phyloP scores from a whole-genome alignment of 225 moss, liverwort and hornwort genomes.

The Pseudisothecium myosuroides region DNA sequence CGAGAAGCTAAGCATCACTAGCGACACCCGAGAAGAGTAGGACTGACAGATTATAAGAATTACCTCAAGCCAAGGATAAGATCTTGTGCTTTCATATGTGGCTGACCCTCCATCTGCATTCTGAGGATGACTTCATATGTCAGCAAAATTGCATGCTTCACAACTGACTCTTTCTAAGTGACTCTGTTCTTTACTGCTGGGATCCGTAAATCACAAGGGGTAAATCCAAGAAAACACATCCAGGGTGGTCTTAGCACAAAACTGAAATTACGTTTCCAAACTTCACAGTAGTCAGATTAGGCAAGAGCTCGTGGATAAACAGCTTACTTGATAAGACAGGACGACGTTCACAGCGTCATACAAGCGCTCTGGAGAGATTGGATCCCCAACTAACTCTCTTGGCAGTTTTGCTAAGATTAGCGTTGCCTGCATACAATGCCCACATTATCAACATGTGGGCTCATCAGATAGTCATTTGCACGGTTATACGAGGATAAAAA shows the following conservation, averaged over 20 bases:
- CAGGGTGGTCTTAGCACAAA: not conserved
- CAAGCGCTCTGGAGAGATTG: constrained; percentile 55
- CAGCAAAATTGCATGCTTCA: not conserved
- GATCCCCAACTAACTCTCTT: constrained; percentile 55
- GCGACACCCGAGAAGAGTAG: not conserved
- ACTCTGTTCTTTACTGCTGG: not conserved
- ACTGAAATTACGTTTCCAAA: not conserved
- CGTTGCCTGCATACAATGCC: constrained; percentile 43
- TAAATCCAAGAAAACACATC: not conserved
- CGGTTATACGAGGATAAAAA: not conserved
- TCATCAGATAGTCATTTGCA: not conserved
- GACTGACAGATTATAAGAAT: not conserved
- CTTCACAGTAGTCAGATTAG: not conserved
- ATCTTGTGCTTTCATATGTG: constrained; percentile 76
- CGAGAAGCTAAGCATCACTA: constrained; percentile 2
- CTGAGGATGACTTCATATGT: constrained; percentile 18
- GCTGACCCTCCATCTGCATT: constrained; percentile 75
- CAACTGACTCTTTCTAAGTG: not conserved
- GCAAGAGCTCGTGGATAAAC: not conserved
- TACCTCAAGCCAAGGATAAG: constrained; percentile 97
- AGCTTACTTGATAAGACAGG: constrained; percentile 84
- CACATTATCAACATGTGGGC: not conserved
- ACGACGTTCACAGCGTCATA: constrained; percentile 76
- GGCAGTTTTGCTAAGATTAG: constrained; percentile 58
- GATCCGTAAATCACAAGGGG: not conserved